Conservation (phyloP, 2,329 filamentous ascomycete species). For the Ophiostoma tasmaniense region DNA sequence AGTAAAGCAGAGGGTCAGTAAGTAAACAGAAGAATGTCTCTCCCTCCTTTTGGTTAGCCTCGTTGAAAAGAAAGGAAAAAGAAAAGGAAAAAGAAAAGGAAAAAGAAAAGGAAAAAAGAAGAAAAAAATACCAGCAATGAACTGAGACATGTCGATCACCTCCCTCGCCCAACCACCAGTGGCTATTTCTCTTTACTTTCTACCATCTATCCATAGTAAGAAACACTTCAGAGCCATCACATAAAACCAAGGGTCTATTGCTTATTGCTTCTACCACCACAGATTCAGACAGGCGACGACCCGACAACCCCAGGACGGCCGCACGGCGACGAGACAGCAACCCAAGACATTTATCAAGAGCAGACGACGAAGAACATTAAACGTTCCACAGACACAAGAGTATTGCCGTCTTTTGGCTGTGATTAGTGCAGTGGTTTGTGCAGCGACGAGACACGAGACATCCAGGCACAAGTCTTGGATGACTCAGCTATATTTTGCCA, state of each 20-base stretch:
- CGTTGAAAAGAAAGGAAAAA: no score
- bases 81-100: not conserved
- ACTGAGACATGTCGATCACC: not conserved
- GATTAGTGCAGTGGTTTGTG: not conserved
- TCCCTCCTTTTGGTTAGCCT: not conserved
- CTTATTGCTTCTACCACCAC: not conserved
- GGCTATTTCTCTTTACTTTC: not conserved
- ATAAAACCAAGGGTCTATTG: no score
- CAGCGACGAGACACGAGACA: not conserved
- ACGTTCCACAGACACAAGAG: not conserved
- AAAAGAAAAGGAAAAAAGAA: not conserved
- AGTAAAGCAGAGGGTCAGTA: not conserved
- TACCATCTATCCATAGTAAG: no score
- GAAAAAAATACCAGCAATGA: not conserved
- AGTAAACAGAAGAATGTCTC: not conserved
- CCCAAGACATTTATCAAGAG: not conserved
- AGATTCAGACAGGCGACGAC: not conserved
- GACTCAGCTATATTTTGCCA: not conserved
- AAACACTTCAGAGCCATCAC: no score
- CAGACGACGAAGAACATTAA: not conserved
- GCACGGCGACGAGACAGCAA: not conserved
- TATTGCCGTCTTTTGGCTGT: not conserved
- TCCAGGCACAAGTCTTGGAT: constrained; percentile 1
- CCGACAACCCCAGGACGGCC: constrained; percentile 3
- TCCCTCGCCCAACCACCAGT: constrained; percentile 3